Evolutionary conservation across 495 filamentous ascomycete species (phyloP).

Genomic region (Talaromyces proteolyticus): DNA sequence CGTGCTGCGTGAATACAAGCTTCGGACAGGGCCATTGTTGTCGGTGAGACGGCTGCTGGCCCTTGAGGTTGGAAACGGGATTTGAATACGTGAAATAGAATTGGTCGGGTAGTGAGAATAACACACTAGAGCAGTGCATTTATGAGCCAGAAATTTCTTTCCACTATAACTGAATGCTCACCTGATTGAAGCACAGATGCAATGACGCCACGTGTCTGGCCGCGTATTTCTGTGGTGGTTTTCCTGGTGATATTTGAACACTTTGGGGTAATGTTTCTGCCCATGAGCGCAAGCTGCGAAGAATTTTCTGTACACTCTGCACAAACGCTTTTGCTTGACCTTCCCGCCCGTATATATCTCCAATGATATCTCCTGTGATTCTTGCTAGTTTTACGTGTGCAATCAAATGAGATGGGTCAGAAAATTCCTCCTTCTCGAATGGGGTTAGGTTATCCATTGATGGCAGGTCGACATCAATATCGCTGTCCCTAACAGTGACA

Average conservation of each 20-base stretch:
- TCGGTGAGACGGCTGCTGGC: conserved; percentile 9
- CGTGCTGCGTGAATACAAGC: conserved; percentile 19
- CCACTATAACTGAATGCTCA: not conserved
- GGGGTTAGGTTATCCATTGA: conserved; percentile 15
- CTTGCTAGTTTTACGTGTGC: conserved; percentile 16
- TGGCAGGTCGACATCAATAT: conserved; percentile 20
- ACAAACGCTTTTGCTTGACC: conserved; percentile 14
- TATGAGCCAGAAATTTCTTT: not conserved
- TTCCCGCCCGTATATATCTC: conserved; percentile 18
- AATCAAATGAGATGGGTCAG: conserved; percentile 15
- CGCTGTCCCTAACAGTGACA: conserved; percentile 14
- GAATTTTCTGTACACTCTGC: conserved; percentile 19
- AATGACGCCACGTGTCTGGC: conserved; percentile 15
- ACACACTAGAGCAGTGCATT: conserved; percentile 8
- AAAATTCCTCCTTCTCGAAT: conserved; percentile 16
- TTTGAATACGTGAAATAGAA: conserved; percentile 22
- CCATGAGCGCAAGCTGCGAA: conserved; percentile 15
- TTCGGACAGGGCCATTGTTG: conserved; percentile 18
- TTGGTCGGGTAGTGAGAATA: conserved; percentile 18
- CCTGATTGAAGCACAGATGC: conserved; percentile 20
- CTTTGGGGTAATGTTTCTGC: conserved; percentile 14
- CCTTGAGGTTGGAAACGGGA: conserved; percentile 10
- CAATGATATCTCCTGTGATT: conserved; percentile 20
- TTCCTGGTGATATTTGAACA: conserved; percentile 7
- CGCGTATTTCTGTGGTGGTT: conserved; percentile 8